Conservation (phyloP, 176 grass and related monocot species). For the Oryza australiensis region DNA sequence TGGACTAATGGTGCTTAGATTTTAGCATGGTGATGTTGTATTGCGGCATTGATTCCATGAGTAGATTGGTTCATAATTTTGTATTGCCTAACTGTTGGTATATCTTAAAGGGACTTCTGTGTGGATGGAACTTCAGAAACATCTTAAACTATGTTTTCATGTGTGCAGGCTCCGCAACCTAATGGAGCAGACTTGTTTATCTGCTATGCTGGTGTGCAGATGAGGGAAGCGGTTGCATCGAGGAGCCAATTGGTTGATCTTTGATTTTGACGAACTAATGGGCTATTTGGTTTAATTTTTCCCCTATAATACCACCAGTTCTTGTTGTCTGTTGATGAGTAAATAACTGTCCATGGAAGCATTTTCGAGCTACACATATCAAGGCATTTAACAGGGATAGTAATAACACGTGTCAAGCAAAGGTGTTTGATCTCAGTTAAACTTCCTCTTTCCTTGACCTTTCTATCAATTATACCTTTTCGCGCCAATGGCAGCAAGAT, state of each 20-base stretch:
- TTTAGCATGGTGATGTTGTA: neutral
- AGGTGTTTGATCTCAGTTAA: no score
- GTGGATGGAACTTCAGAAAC: neutral
- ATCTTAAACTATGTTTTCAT: neutral
- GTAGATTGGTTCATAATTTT: neutral
- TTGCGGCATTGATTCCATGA: neutral
- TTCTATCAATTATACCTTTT: no score
- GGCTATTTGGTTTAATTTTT: neutral
- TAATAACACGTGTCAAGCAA: no score
- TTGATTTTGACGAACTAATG: constrained; percentile 80
- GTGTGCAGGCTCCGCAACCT: constrained; percentile 60
- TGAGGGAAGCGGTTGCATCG: constrained; percentile 69
- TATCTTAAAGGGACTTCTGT: no score
- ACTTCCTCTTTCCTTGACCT: no score
- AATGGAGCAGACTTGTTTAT: constrained; percentile 80
- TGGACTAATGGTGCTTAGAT: neutral
- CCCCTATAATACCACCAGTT: no score
- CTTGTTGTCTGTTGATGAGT: no score
- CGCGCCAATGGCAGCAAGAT: no score
- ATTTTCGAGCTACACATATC: no score
- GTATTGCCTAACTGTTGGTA: neutral
- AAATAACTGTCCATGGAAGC: no score
- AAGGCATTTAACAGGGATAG: no score
- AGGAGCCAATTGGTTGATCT: constrained; percentile 75
- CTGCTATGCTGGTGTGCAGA: constrained; percentile 82